Evolutionary conservation across 352 stramenopile genomes (phyloP), one percentile per base, ranked within the genome.

Genomic region (Saprolegnia diclina): DNA sequence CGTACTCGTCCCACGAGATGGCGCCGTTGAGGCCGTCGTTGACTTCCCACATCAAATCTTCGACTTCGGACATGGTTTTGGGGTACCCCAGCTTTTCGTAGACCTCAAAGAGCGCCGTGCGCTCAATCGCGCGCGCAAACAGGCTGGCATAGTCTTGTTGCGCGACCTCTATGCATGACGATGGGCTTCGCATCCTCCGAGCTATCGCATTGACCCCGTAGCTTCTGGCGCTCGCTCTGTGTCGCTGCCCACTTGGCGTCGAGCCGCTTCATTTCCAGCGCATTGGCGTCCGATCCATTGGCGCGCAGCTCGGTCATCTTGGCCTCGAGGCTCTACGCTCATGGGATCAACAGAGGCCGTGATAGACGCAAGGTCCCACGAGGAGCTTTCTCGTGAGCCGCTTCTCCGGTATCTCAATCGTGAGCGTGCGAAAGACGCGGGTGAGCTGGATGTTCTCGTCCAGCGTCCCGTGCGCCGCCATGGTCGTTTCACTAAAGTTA

Each of bases 21-120:
- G 74, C 59, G 48, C 85, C 85, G 61, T 92, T 81, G 29, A 92
- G 71, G n/a, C 75, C 81, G 67, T 91, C 83, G 68, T 92, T 90
- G 52, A 90, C 77, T 61, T 92, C 82, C 85, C 85, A 92, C 29
- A 92, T 83, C 52, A 91, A 57, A 48, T 90, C 85, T 54, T 90
- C 85, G 11, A 85, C 59, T 29, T 72, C 53, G 14, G n/a, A 18
- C 29, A 42, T 13, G 6, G 21, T 18, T 5, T 50, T 22, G 71
- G 64, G 42, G 29, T 75, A 86, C 1, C 81, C 85, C 10, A 92
- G 67, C 3, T 81, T 75, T 22, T 92, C 80, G 37, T 87, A 85
- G 35, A 90, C 77, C 19, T 78, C 73, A 24, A 75, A 45, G 11
- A 92, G 56, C n/a, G 74, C 67, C 48, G 79, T 78, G 16, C 67